phyloP scores from a whole-genome alignment of 768 basidiomycete species.

The Boletus huronensis region DNA sequence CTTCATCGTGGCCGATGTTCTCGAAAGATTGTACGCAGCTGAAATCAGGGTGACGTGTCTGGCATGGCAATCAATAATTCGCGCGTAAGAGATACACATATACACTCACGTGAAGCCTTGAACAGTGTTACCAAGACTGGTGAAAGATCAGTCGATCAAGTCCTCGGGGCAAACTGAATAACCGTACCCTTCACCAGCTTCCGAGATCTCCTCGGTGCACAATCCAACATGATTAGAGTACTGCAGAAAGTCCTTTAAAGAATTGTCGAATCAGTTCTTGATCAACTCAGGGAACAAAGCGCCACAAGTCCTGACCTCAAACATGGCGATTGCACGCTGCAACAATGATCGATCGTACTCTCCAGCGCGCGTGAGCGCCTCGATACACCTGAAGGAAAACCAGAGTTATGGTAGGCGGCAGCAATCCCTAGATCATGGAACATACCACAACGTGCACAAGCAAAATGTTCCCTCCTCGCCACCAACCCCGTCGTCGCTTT shows the following conservation, averaged over 20 bases:
- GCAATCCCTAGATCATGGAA: background rate
- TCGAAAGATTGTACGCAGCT: conserved; percentile 78
- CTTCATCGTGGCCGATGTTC: conserved; percentile 40
- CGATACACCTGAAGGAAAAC: conserved; percentile 59
- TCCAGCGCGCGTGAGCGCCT: conserved; percentile 86
- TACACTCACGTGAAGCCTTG: conserved; percentile 81
- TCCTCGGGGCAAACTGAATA: background rate
- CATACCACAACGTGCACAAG: conserved; percentile 77
- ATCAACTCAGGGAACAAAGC: background rate
- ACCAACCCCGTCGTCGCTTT: conserved; percentile 90
- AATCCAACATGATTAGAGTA: conserved; percentile 87
- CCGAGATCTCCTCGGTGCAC: conserved; percentile 83
- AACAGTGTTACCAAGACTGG: conserved; percentile 79
- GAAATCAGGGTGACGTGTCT: conserved; percentile 85
- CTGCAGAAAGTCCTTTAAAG: conserved; percentile 62
- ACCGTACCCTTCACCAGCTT: conserved; percentile 76
- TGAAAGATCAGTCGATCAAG: background rate
- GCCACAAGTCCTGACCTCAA: conserved; percentile 58
- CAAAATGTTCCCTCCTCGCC: conserved; percentile 96
- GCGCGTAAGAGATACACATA: background rate
- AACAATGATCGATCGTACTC: conserved; percentile 69
- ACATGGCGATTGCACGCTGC: conserved; percentile 74
- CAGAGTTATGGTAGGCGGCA: background rate
- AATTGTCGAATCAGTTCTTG: background rate
- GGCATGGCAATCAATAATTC: background rate